Conservation (phyloP, 352 stramenopile genomes). For the Phytophthora podocarpi region DNA sequence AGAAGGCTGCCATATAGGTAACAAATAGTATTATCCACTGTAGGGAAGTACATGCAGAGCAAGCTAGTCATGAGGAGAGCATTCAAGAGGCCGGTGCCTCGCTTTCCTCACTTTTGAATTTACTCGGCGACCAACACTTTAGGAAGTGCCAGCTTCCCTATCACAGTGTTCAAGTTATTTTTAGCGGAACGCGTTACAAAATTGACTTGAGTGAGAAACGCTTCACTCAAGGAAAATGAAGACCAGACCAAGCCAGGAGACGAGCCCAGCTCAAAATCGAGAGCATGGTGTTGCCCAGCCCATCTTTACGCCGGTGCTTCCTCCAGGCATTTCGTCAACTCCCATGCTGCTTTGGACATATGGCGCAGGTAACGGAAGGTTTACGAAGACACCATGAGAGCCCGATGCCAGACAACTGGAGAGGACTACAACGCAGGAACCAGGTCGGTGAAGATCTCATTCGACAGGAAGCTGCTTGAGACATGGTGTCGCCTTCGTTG, state of each 20-base stretch:
- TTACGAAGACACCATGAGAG: constrained; percentile 8
- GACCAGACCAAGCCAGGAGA: neutral
- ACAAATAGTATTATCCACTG: neutral
- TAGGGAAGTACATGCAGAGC: neutral
- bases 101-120: constrained; percentile 4
- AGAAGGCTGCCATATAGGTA: neutral
- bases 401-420: neutral
- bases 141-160: constrained; percentile 15
- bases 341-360: constrained; percentile 3
- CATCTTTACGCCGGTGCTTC: constrained; percentile 3
- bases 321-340: constrained; percentile 4
- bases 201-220: constrained; percentile 13
- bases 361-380: constrained; percentile 3
- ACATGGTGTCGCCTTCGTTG: neutral
- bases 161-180: neutral
- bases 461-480: constrained; percentile 7
- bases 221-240: constrained; percentile 12
- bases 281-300: neutral
- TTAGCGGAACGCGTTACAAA: constrained; percentile 15
- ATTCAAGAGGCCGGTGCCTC: neutral
- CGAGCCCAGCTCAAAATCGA: neutral
- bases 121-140: constrained; percentile 9
- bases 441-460: neutral
- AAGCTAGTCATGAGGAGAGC: neutral
- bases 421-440: neutral